Conservation (phyloP, 345 rosid genomes). For the Lumnitzera racemosa region DNA sequence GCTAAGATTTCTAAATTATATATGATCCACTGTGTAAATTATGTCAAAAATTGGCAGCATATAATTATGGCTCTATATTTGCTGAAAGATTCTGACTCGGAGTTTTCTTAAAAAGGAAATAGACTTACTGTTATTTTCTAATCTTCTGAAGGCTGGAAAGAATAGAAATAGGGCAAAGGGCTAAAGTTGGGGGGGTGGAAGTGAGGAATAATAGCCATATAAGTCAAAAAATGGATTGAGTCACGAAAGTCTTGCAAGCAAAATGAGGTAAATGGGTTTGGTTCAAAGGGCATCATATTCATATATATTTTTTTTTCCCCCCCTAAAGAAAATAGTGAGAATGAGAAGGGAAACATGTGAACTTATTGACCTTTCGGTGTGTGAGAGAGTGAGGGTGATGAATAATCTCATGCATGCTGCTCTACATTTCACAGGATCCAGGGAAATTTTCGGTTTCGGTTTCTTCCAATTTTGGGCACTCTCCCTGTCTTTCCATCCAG, state of each 20-base stretch:
- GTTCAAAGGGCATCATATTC: not conserved
- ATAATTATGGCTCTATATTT: not conserved
- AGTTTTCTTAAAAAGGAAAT: not conserved
- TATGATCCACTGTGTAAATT: not conserved
- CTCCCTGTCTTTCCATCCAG: too few species aligned
- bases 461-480: too few species aligned
- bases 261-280: constrained; percentile 7
- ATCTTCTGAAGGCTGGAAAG: not conserved
- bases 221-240: constrained; percentile 11
- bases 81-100: constrained; percentile 6
- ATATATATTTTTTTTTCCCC: not conserved
- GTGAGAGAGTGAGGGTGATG: not conserved
- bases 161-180: not conserved
- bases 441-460: too few species aligned
- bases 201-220: constrained; percentile 3
- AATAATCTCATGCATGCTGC: too few species aligned
- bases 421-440: too few species aligned
- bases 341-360: constrained; percentile 14
- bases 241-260: constrained; percentile 45
- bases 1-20: not conserved
- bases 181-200: not conserved
- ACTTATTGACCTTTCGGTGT: constrained; percentile 14
- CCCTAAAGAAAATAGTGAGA: not conserved
- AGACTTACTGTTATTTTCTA: constrained; percentile 4
- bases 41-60: not conserved